phyloP scores from a whole-genome alignment of 805 yeast species.

The Barnettozyma populi region DNA sequence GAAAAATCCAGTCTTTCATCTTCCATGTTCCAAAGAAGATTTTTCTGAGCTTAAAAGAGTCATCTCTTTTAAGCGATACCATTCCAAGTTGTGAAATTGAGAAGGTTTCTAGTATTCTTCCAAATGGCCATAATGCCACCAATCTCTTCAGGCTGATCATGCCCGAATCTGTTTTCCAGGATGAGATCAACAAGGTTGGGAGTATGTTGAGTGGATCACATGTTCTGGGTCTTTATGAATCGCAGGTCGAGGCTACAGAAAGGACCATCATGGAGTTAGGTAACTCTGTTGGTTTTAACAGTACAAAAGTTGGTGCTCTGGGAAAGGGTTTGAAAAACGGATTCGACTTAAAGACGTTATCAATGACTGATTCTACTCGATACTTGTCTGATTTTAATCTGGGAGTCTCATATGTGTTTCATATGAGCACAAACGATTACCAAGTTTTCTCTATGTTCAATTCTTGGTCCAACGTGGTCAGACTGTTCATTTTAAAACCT shows the following conservation, averaged over 20 bases:
- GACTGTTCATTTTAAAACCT: constrained; percentile 62
- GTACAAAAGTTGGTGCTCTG: constrained; percentile 69
- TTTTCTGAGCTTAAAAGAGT: constrained; percentile 59
- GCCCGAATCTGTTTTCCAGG: constrained; percentile 57
- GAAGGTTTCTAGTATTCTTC: constrained; percentile 55
- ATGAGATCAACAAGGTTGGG: constrained; percentile 51
- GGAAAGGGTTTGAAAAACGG: constrained; percentile 86
- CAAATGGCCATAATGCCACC: constrained; percentile 54
- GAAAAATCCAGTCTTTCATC: constrained; percentile 65
- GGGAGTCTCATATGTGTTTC: constrained; percentile 61
- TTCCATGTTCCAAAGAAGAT: constrained; percentile 72
- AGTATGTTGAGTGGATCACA: constrained; percentile 58
- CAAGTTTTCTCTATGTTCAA: constrained; percentile 66
- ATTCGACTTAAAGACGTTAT: constrained; percentile 58
- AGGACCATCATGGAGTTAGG: constrained; percentile 81
- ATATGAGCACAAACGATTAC: constrained; percentile 66
- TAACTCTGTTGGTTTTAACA: constrained; percentile 61
- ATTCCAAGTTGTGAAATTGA: constrained; percentile 52
- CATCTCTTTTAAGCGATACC: constrained; percentile 34
- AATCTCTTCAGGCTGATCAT: constrained; percentile 58
- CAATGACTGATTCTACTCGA: constrained; percentile 38
- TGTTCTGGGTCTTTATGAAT: constrained; percentile 70
- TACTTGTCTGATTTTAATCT: constrained; percentile 53
- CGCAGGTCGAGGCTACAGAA: constrained; percentile 60
- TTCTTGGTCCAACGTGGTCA: constrained; percentile 50